A percentile compares a stretch with the other conserved stretches of the same genome.
These are phyloP conservation scores for Scheffersomyces lignicola DNA, from an alignment of 1,139 yeast genomes.

Conservation along the genomic window DNA sequence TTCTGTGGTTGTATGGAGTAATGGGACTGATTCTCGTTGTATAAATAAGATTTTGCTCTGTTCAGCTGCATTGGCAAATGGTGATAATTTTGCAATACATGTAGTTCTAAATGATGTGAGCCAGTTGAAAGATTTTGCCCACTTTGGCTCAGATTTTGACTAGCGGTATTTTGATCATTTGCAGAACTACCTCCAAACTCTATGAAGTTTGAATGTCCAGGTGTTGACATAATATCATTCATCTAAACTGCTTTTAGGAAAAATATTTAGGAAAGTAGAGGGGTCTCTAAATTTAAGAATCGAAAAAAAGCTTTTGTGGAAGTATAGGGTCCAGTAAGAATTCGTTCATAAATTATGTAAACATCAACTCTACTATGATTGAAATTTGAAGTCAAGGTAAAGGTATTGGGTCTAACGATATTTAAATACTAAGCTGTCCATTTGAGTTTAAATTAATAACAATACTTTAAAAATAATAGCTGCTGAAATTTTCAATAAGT, in stretches of 20 bases:
- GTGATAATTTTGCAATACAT: not conserved
- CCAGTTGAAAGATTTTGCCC: slow-evolving; percentile 1
- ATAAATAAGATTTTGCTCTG: slow-evolving; percentile 12
- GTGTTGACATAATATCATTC: slow-evolving; percentile 15
- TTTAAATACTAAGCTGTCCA: not conserved
- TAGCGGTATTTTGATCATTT: slow-evolving; percentile 11
- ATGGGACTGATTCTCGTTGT: slow-evolving; percentile 12
- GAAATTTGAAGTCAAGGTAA: too few species aligned
- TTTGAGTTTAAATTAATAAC: not conserved
- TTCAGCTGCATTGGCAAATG: slow-evolving; percentile 5
- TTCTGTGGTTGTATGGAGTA: slow-evolving; percentile 14
- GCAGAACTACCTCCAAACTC: slow-evolving; percentile 14
- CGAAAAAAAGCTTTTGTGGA: slow-evolving; percentile 1
- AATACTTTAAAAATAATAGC: not conserved
- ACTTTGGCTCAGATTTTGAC: slow-evolving; percentile 8
- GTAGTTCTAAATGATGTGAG: slow-evolving; percentile 5
- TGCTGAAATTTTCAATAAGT: not conserved
- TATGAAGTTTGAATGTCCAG: slow-evolving; percentile 13
- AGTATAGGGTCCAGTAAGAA: slow-evolving; percentile 4
- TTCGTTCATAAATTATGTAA: too few species aligned
- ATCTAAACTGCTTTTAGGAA: slow-evolving; percentile 6
- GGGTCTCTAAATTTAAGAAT: not conserved
- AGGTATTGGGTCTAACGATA: not conserved
- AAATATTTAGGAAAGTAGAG: not conserved
- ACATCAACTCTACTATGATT: too few species aligned